These are phyloP conservation scores for Brassica napus DNA, from an alignment of 345 rosid genomes.

Conservation along the genomic window Da-Ae NC_063442.1:2701001-2701500, in stretches of 20 bases:
- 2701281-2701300: conserved; percentile 24
- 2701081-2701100: background rate
- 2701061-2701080: background rate
- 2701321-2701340: conserved; percentile 44
- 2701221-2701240: conserved; percentile 18
- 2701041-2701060: background rate
- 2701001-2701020: background rate
- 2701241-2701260: conserved; percentile 11
- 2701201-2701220: conserved; percentile 2
- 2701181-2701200: conserved; percentile 26
- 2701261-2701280: conserved; percentile 36
- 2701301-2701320: conserved; percentile 23
- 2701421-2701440: conserved; percentile 40
- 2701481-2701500: background rate
- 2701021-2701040: background rate
- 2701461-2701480: conserved; percentile 36
- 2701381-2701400: conserved; percentile 38
- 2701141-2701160: conserved; percentile 8
- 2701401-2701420: conserved; percentile 44
- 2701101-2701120: background rate
- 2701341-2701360: conserved; percentile 44
- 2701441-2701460: conserved; percentile 37
- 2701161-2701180: background rate
- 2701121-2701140: background rate
- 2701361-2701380: conserved; percentile 19